These are phyloP conservation scores for Hypholoma fasciculare DNA, from an alignment of 768 basidiomycete genomes.

Conservation along the genomic window DNA sequence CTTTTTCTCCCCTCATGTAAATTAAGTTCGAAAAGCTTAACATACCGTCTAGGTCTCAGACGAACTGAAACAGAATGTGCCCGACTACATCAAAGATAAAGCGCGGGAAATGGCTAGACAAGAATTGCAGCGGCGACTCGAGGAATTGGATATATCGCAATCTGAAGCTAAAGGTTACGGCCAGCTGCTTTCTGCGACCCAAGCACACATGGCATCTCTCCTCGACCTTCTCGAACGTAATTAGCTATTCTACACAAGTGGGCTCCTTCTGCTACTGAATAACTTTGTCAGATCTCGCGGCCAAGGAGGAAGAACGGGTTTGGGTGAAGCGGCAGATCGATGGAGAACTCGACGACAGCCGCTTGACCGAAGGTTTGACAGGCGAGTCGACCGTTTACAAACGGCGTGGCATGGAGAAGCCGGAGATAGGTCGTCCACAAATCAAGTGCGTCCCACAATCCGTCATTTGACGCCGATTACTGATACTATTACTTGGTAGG, in stretches of 20 bases:
- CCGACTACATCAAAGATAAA: constrained; percentile 59
- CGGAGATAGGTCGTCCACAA: constrained; percentile 66
- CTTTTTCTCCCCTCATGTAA: background rate
- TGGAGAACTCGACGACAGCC: constrained; percentile 67
- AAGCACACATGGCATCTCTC: constrained; percentile 60
- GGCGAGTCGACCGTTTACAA: constrained; percentile 74
- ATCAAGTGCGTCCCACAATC: constrained; percentile 46
- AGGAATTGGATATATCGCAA: constrained; percentile 61
- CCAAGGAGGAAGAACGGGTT: constrained; percentile 68
- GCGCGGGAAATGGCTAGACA: constrained; percentile 68
- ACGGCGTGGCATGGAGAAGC: constrained; percentile 67
- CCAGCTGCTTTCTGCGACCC: constrained; percentile 49
- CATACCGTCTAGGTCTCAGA: constrained; percentile 42
- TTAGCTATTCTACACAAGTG: constrained; percentile 18
- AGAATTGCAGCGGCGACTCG: constrained; percentile 58
- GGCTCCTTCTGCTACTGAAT: background rate
- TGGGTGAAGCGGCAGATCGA: constrained; percentile 75
- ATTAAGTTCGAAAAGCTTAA: background rate
- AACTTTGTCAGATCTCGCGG: constrained; percentile 50
- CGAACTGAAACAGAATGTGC: constrained; percentile 55
- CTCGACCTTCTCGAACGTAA: constrained; percentile 63
- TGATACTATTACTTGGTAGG: constrained; percentile 26
- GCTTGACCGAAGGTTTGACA: constrained; percentile 66
- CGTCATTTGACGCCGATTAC: background rate
- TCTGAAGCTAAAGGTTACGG: constrained; percentile 60